Conservation (phyloP, 345 rosid genomes). For the Citrus unshiu region DNA sequence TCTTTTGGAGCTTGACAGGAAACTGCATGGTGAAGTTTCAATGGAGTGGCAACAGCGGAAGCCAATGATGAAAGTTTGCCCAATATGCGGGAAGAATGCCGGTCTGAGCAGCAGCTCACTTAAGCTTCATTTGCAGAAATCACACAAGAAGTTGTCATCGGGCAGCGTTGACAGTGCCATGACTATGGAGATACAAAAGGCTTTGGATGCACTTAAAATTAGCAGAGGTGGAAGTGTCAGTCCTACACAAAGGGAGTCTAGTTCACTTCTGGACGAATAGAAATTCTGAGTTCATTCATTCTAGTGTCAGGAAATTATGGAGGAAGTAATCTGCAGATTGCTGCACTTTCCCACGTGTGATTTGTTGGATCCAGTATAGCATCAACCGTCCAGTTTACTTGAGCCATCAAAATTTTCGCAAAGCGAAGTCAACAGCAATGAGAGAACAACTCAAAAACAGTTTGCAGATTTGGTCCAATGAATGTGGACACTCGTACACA, state of each 20-base stretch:
- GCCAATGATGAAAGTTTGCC: conserved; percentile 85
- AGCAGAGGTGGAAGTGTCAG: conserved; percentile 65
- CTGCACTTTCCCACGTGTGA: not conserved
- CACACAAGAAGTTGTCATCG: conserved; percentile 81
- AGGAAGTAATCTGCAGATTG: not conserved
- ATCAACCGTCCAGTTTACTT: no score
- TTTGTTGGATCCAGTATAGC: no score
- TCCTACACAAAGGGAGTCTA: conserved; percentile 49
- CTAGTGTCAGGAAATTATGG: not conserved
- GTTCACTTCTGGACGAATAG: conserved; percentile 38
- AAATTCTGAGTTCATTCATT: not conserved
- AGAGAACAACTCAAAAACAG: no score
- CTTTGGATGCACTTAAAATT: conserved; percentile 72
- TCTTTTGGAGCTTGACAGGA: conserved; percentile 59
- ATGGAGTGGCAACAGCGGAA: conserved; percentile 97
- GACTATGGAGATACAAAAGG: conserved; percentile 97
- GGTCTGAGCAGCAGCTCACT: conserved; percentile 94
- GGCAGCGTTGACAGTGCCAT: conserved; percentile 99
- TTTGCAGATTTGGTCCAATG: no score
- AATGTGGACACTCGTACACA: no score
- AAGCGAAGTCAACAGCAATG: not conserved
- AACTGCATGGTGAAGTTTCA: conserved; percentile 73
- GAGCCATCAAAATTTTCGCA: not conserved
- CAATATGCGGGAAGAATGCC: conserved; percentile 90
- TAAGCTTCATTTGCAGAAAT: conserved; percentile 87